phyloP scores from a whole-genome alignment of 2,329 filamentous ascomycete genomes.

The Cladosporium austrohemisphaericum region DNA sequence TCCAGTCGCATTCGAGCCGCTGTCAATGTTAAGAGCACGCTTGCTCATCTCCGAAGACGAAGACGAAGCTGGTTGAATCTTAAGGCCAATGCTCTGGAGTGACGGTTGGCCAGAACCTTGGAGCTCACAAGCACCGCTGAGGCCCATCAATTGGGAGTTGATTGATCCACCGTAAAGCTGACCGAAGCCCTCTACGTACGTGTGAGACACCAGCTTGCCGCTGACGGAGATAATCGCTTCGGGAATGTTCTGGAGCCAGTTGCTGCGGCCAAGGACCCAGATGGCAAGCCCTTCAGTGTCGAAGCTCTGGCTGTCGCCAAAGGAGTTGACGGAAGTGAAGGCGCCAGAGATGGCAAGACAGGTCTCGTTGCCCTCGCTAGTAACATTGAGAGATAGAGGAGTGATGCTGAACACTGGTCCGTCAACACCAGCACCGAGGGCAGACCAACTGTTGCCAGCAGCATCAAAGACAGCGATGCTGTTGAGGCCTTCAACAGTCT shows the following conservation, averaged over 20 bases:
- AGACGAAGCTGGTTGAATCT: constrained; percentile 40
- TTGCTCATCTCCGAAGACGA: constrained; percentile 33
- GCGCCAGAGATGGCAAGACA: constrained; percentile 76
- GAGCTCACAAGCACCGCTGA: constrained; percentile 69
- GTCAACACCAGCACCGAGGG: constrained; percentile 82
- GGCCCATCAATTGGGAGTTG: constrained; percentile 67
- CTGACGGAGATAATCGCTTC: constrained; percentile 61
- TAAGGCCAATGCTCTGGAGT: constrained; percentile 53
- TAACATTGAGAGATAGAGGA: constrained; percentile 74
- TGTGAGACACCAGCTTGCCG: constrained; percentile 68
- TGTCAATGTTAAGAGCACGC: constrained; percentile 37
- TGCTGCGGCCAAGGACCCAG: constrained; percentile 80
- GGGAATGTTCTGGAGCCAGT: constrained; percentile 80
- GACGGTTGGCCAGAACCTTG: constrained; percentile 39
- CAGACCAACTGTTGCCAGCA: constrained; percentile 64
- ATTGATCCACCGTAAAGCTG: constrained; percentile 82
- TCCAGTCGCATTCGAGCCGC: constrained; percentile 53
- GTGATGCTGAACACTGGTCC: constrained; percentile 73
- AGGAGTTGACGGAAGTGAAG: constrained; percentile 70
- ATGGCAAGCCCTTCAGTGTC: constrained; percentile 74
- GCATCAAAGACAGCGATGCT: constrained; percentile 75
- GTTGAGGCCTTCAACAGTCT: constrained; percentile 61
- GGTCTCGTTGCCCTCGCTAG: constrained; percentile 61
- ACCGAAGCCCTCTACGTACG: constrained; percentile 57
- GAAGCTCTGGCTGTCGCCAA: constrained; percentile 59